Evolutionary conservation across 306 rosid species (phyloP), one percentile per base, ranked within the genome.

Genomic region (Begonia peltatifolia): DNA sequence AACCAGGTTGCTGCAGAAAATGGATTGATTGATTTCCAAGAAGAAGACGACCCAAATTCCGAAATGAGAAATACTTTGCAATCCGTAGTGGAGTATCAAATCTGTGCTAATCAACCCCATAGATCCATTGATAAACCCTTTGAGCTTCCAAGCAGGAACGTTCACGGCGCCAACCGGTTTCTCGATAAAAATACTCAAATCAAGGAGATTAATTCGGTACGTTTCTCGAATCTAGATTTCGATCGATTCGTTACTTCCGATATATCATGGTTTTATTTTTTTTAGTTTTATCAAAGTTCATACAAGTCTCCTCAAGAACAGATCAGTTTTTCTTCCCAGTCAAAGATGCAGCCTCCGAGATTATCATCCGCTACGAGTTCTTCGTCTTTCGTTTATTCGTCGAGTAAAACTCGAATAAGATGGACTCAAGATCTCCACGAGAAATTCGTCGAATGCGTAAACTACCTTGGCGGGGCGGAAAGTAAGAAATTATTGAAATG

Each of bases 371-470:
- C 9, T 6, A 44, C 48, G 48, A 10, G 48, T 44, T 30, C 38
- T 30, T 30, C 38, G 38, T 30, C 38, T 30, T 30, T 30, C 38
- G 8, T 30, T 5, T 30, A 4, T 30, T 30, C n/a, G 4, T 23
- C 53, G 10, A 58, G 43, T n/a, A 47, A 47, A 58, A 23, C 53
- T 22, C 38, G 53, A 10, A 58, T 58, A 4, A 46, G 62, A n/a
- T 47, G 62, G 52, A 58, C 53, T 46, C 62, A 10, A 14, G 53
- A 58, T 14, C 52, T 58, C 14, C 62, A 58, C 43, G 36, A 58
- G 20, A 30, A 11, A 47, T 47, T 58, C 9, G 62, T 58, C 11
- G 23, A 58, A n/a, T 58, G 62, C 11, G 11, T 58, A 20, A 25
- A 58, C 10, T 17, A 5, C 35, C 62, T 57, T 20, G 62, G 53